Evolutionary conservation across 2,329 filamentous ascomycete genomes (phyloP).

Genomic region (Talaromyces sp.): DNA sequence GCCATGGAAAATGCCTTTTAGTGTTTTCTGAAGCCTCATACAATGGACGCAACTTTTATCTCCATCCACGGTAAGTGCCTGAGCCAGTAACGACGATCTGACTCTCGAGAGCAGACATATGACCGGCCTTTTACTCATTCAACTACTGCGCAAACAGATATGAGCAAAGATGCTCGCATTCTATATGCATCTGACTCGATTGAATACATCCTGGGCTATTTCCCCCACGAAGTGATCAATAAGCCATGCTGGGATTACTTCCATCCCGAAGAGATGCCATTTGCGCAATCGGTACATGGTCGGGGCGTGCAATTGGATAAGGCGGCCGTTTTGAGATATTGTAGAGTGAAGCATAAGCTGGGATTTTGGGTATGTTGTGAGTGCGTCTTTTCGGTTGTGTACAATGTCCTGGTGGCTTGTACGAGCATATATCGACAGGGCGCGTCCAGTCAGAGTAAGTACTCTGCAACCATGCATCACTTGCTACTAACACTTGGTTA

Average conservation of each 20-base stretch:
- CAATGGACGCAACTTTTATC: slow-evolving; percentile 12
- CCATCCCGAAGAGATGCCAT: slow-evolving; percentile 71
- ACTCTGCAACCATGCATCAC: slow-evolving; percentile 15
- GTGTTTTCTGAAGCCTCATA: slow-evolving; percentile 6
- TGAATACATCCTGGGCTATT: slow-evolving; percentile 74
- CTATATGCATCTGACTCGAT: slow-evolving; percentile 81
- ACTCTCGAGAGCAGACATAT: neutral
- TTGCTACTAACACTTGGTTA: slow-evolving; percentile 30
- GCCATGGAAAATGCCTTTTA: neutral
- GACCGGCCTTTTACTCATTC: neutral
- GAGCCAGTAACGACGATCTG: neutral
- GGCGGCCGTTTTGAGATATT: slow-evolving; percentile 78
- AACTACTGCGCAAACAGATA: slow-evolving; percentile 49
- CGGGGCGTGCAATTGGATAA: slow-evolving; percentile 74
- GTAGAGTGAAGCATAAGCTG: slow-evolving; percentile 61
- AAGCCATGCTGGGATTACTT: slow-evolving; percentile 82
- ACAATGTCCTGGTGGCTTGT: slow-evolving; percentile 80
- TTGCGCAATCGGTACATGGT: slow-evolving; percentile 66
- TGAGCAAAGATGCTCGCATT: slow-evolving; percentile 69
- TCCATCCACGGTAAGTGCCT: slow-evolving; percentile 10
- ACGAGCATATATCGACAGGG: slow-evolving; percentile 70
- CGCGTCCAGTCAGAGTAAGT: slow-evolving; percentile 67
- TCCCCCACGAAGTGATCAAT: slow-evolving; percentile 68
- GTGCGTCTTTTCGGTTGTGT: slow-evolving; percentile 83
- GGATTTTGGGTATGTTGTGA: slow-evolving; percentile 75